Conservation (phyloP, 805 yeast genomes). For the Wickerhamomyces subpelliculosus region DNA sequence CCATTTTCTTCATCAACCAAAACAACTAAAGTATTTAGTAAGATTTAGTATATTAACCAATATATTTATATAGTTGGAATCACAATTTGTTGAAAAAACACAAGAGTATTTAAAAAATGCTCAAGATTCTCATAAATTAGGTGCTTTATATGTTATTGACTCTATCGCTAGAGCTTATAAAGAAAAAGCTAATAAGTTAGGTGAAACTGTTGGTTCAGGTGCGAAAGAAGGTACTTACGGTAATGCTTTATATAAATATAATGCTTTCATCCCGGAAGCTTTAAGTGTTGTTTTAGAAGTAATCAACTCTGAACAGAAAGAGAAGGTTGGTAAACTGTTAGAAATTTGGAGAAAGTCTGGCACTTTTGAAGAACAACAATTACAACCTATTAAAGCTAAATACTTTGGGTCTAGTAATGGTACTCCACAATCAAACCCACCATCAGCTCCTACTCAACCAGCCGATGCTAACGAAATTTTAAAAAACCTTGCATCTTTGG, state of each 20-base stretch:
- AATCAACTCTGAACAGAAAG: slow-evolving; percentile 50
- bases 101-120: slow-evolving; percentile 64
- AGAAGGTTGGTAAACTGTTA: slow-evolving; percentile 74
- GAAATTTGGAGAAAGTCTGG: slow-evolving; percentile 89
- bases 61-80: slow-evolving; percentile 30
- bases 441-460: slow-evolving; percentile 23
- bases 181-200: slow-evolving; percentile 60
- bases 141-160: slow-evolving; percentile 86
- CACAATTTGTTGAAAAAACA: slow-evolving; percentile 50
- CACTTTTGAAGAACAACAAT: slow-evolving; percentile 56
- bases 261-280: slow-evolving; percentile 55
- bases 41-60: not conserved
- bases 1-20: no score
- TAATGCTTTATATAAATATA: slow-evolving; percentile 61
- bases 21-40: no score
- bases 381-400: slow-evolving; percentile 50
- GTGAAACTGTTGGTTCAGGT: slow-evolving; percentile 37
- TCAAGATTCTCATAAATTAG: slow-evolving; percentile 79
- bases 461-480: slow-evolving; percentile 56
- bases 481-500: slow-evolving; percentile 59
- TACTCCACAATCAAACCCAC: slow-evolving; percentile 35
- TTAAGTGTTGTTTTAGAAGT: slow-evolving; percentile 56
- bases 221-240: slow-evolving; percentile 69
- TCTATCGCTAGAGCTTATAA: slow-evolving; percentile 82
- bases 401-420: slow-evolving; percentile 57